Percentiles rank a stretch among this genome's conserved stretches.
phyloP scores from a whole-genome alignment of 1,139 yeast species.

The Suhomyces coccinellae region DNA sequence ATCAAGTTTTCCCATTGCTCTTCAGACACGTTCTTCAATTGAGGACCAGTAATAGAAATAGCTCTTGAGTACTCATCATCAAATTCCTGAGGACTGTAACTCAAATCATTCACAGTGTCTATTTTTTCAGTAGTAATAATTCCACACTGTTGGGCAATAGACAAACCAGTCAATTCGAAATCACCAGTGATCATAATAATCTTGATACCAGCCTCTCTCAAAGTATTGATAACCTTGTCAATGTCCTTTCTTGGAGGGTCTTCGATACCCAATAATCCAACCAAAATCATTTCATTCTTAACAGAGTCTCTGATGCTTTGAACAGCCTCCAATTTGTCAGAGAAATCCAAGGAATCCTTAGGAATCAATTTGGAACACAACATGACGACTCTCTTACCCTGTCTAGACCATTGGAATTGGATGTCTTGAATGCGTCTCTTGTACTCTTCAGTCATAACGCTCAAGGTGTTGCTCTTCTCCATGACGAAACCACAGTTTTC shows the following conservation, averaged over 20 bases:
- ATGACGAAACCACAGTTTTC: conserved; percentile 30
- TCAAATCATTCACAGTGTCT: conserved; percentile 26
- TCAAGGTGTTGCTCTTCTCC: conserved; percentile 16
- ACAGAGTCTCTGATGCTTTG: conserved; percentile 15
- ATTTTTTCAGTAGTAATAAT: conserved; percentile 33
- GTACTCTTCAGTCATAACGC: conserved; percentile 16
- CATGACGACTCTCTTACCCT: conserved; percentile 49
- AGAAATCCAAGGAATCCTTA: conserved; percentile 14
- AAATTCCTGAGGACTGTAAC: conserved; percentile 6
- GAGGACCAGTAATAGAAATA: conserved; percentile 42
- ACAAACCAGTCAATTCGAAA: conserved; percentile 51
- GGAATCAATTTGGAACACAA: conserved; percentile 31
- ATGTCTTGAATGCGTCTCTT: conserved; percentile 21
- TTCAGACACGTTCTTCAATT: conserved; percentile 36
- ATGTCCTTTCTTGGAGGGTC: conserved; percentile 54
- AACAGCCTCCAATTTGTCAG: conserved; percentile 11
- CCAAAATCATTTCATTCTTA: conserved; percentile 26
- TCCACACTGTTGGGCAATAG: conserved; percentile 51
- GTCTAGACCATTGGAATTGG: conserved; percentile 41
- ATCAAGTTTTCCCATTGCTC: conserved; percentile 43
- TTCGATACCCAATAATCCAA: conserved; percentile 50
- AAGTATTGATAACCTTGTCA: conserved; percentile 35
- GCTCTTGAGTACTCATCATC: conserved; percentile 21
- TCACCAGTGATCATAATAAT: conserved; percentile 58
- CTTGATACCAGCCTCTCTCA: conserved; percentile 51